These are phyloP conservation scores for Hypoxylon sp. DNA, from an alignment of 2,329 filamentous ascomycete genomes.

Conservation along the genomic window DNA sequence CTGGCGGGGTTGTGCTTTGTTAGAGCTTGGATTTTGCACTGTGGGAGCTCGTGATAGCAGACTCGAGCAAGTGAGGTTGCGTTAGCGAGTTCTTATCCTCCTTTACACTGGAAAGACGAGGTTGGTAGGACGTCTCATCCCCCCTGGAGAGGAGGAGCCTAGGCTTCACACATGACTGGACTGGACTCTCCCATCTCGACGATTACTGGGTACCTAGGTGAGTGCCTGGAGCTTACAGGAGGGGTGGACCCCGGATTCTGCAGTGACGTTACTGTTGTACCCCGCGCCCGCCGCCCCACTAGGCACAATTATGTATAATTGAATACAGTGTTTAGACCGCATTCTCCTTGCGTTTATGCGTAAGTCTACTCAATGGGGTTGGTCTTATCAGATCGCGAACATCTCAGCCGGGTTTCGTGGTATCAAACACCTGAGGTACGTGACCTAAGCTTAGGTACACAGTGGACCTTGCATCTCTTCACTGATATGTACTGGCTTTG, in stretches of 20 bases:
- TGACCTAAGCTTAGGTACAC: too few species aligned
- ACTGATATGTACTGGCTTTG: background rate
- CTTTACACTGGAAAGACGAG: background rate
- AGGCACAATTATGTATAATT: background rate
- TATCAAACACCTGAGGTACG: too few species aligned
- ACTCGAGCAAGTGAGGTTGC: background rate
- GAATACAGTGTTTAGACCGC: background rate
- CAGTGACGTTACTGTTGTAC: conserved; percentile 22
- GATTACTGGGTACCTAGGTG: background rate
- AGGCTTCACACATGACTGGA: background rate
- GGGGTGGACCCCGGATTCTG: conserved; percentile 12
- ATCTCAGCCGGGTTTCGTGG: background rate
- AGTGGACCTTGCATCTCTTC: background rate
- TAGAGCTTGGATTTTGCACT: background rate
- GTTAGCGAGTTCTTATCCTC: background rate
- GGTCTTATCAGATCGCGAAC: conserved; percentile 29
- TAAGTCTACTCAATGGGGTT: conserved; percentile 13
- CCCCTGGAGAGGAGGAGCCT: conserved; percentile 3
- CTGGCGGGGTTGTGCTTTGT: background rate
- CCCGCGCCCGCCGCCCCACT: conserved; percentile 20
- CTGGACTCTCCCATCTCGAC: conserved; percentile 12
- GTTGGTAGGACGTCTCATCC: background rate
- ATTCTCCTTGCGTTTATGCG: conserved; percentile 10
- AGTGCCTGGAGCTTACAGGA: conserved; percentile 14
- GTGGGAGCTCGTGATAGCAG: background rate